Conservation (phyloP, 306 rosid genomes). For the Trifolium pratense region DNA sequence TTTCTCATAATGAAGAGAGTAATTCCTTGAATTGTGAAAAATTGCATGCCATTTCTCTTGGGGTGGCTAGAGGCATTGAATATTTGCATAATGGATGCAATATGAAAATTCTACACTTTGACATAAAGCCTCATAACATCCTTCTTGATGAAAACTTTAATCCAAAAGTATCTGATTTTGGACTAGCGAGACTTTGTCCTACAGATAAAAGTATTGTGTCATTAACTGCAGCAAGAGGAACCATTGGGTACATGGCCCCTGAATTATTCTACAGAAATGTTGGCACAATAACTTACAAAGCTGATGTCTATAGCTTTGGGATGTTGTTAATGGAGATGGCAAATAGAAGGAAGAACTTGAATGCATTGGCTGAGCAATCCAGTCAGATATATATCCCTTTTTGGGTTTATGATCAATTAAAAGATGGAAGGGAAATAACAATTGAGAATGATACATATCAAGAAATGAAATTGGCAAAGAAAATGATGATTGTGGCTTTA, state of each 20-base stretch:
- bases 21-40: not conserved
- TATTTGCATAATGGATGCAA: conserved; percentile 14
- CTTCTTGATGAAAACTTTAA: conserved; percentile 6
- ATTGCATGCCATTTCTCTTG: conserved; percentile 1
- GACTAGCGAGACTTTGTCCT: conserved; percentile 7
- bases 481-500: conserved; percentile 23
- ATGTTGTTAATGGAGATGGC: conserved; percentile 25
- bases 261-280: conserved; percentile 23
- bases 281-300: not conserved
- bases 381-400: conserved; percentile 1
- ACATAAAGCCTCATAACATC: conserved; percentile 14
- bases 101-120: conserved; percentile 12
- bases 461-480: conserved; percentile 8
- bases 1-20: not conserved
- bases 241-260: conserved; percentile 26
- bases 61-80: conserved; percentile 2
- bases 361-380: not conserved
- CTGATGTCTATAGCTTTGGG: conserved; percentile 5
- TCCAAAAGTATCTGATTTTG: conserved; percentile 27
- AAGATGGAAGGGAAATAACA: not conserved
- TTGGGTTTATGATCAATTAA: not conserved
- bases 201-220: not conserved
- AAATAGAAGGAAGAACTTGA: conserved; percentile 2
- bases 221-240: conserved; percentile 6
- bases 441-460: not conserved